Percentiles rank a stretch among this genome's conserved stretches.
Conservation (phyloP, 2,329 filamentous ascomycete species). For the Pseudogymnoascus sp. region DNA sequence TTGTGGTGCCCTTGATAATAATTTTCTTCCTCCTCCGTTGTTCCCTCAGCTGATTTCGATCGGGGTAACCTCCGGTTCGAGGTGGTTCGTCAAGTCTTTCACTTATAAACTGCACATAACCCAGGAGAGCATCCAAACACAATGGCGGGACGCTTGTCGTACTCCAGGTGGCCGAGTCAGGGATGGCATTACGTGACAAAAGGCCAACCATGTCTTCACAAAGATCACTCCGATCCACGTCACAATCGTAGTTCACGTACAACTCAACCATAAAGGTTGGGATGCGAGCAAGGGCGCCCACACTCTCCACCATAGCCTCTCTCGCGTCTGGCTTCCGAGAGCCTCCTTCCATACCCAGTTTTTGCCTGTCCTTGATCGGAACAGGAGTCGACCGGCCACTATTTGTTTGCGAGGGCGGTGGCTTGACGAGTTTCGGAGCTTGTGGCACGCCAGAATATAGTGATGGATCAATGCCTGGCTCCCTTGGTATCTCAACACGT, state of each 20-base stretch:
- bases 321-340: slow-evolving; percentile 87
- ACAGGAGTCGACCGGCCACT: slow-evolving; percentile 88
- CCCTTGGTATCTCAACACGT: slow-evolving; percentile 84
- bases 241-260: slow-evolving; percentile 97
- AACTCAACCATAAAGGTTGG: slow-evolving; percentile 91
- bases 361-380: slow-evolving; percentile 84
- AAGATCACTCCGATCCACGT: slow-evolving; percentile 80
- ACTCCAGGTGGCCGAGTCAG: slow-evolving; percentile 97
- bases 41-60: slow-evolving; percentile 56
- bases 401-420: slow-evolving; percentile 59
- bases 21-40: slow-evolving; percentile 75
- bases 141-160: slow-evolving; percentile 95
- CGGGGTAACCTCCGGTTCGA: slow-evolving; percentile 56
- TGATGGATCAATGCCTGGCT: slow-evolving; percentile 81
- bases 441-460: slow-evolving; percentile 92
- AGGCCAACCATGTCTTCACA: slow-evolving; percentile 94
- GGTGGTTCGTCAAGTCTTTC: slow-evolving; percentile 73
- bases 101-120: slow-evolving; percentile 85
- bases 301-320: slow-evolving; percentile 96
- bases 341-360: slow-evolving; percentile 85
- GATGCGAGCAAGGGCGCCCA: slow-evolving; percentile 85
- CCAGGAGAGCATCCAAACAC: slow-evolving; percentile 83
- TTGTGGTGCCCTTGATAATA: slow-evolving; percentile 78
- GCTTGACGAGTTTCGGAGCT: slow-evolving; percentile 79
- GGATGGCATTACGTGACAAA: slow-evolving; percentile 86